Conservation (phyloP, 2,329 filamentous ascomycete genomes). For the Aureobasidium sp. region DNA sequence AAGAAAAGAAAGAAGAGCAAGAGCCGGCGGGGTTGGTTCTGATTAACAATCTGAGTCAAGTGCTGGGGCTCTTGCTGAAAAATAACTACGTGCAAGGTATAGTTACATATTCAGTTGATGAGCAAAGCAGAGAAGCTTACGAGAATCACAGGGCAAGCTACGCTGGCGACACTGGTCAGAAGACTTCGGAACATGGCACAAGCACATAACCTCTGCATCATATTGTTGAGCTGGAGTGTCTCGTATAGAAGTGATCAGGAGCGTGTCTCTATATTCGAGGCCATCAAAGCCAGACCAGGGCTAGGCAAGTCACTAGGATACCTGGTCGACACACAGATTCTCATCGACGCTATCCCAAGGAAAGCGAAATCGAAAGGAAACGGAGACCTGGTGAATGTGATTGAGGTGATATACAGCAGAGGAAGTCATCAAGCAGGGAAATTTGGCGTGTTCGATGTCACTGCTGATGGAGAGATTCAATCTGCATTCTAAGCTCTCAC, state of each 20-base stretch:
- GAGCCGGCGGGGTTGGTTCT: slow-evolving; percentile 28
- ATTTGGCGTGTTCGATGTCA: slow-evolving; percentile 30
- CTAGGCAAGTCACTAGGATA: slow-evolving; percentile 32
- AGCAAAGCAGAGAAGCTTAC: neutral
- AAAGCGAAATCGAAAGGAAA: neutral
- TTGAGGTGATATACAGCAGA: slow-evolving; percentile 41
- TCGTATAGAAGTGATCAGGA: slow-evolving; percentile 7
- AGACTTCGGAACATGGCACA: slow-evolving; percentile 34
- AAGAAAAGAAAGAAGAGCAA: neutral
- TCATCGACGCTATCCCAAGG: slow-evolving; percentile 35
- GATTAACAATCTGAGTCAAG: slow-evolving; percentile 34
- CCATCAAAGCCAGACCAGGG: slow-evolving; percentile 31
- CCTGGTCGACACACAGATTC: slow-evolving; percentile 34
- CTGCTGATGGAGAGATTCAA: neutral
- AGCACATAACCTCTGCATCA: slow-evolving; percentile 32
- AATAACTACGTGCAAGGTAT: slow-evolving; percentile 32
- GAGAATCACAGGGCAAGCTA: slow-evolving; percentile 30
- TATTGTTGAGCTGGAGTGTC: slow-evolving; percentile 33
- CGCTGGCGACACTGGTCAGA: slow-evolving; percentile 36
- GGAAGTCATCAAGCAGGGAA: slow-evolving; percentile 31
- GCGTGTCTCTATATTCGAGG: slow-evolving; percentile 36
- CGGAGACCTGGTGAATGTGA: slow-evolving; percentile 29
- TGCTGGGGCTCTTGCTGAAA: slow-evolving; percentile 33
- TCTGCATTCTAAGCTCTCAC: neutral
- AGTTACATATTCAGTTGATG: neutral